Evolutionary conservation across 768 basidiomycete genomes (phyloP), one percentile per base, ranked within the genome.

Genomic region (Russula virescens): DNA sequence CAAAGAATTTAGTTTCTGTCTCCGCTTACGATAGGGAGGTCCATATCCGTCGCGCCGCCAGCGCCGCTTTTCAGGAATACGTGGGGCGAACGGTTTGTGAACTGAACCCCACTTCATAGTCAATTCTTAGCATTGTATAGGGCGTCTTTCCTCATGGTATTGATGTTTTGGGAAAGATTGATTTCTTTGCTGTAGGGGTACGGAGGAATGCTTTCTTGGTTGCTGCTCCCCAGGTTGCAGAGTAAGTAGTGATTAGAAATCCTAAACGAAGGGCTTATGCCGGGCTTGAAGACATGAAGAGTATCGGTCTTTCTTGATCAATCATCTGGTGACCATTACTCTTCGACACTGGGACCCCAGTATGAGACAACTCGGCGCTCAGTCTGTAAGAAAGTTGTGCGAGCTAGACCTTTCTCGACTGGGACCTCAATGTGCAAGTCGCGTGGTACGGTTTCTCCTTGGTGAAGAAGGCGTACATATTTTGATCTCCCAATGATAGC

Each of bases 41-140:
- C 31, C 91, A 93, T 64, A 94, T 99, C 59, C 83, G 97, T 26
- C 78, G 97, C 67, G 96, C 97, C 16, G 95, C 95, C 14, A 98
- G 96, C 73, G 97, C 97, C 19, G 92, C 95, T 14, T 98, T 92
- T 72, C 97, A 99, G 74, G 97, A 99, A 76, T 88, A 89, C 70
- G 97, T 98, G 43, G 97, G 97, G 14, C 79, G 97, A 71, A 88
- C 89, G 77, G 96, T 97, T 70, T 73, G 87, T 73, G 28, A 23
- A 50, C 18, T 23, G n/a, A 25, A 18, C 16, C 38, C 35, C 54
- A 46, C 51, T 61, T 52, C 49, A 46, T 19, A 55, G 47, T 40
- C 52, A 8, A 45, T 51, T 49, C 26, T 61, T 57, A 68, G 65
- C 46, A 57, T 58, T 69, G 62, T 64, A 31, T 69, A 98, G 96